These are phyloP conservation scores for Perkinsus marinus DNA, from an alignment of 169 alveolate genomes.

Conservation along the genomic window DNA sequence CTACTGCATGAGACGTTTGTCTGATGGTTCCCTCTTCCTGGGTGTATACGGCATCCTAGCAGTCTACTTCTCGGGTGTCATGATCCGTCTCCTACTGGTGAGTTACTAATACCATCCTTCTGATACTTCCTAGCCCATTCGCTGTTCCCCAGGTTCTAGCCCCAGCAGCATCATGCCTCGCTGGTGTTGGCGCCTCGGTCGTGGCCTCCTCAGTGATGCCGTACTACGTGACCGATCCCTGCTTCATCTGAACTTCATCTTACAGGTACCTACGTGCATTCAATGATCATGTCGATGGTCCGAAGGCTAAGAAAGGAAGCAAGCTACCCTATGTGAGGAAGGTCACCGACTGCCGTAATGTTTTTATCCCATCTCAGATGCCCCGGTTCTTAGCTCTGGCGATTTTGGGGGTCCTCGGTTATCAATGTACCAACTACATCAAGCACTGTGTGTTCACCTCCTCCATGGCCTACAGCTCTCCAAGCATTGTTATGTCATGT, in stretches of 20 bases:
- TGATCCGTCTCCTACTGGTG: conserved; percentile 89
- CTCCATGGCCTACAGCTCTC: conserved; percentile 79
- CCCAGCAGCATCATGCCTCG: conserved; percentile 59
- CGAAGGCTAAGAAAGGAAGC: background rate
- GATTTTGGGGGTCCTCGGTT: conserved; percentile 7
- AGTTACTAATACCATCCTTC: background rate
- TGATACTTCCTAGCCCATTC: background rate
- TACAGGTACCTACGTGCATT: background rate
- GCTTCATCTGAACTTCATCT: background rate
- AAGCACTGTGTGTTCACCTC: conserved; percentile 77
- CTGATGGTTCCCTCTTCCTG: conserved; percentile 72
- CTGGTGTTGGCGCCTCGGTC: background rate
- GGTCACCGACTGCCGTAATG: background rate
- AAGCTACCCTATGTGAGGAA: background rate
- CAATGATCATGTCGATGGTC: background rate
- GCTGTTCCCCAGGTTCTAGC: conserved; percentile 28
- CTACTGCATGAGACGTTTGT: conserved; percentile 56
- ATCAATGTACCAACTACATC: conserved; percentile 36
- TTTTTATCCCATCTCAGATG: background rate
- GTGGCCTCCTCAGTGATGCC: background rate
- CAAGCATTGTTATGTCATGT: conserved; percentile 72
- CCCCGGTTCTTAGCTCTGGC: conserved; percentile 6
- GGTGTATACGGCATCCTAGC: conserved; percentile 81
- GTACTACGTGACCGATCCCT: too few relatives aligned
- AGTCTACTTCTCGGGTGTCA: conserved; percentile 85